These are phyloP conservation scores for Magnaporthales sp. DNA, from an alignment of 2,329 filamentous ascomycete species.

Conservation along the genomic window DNA sequence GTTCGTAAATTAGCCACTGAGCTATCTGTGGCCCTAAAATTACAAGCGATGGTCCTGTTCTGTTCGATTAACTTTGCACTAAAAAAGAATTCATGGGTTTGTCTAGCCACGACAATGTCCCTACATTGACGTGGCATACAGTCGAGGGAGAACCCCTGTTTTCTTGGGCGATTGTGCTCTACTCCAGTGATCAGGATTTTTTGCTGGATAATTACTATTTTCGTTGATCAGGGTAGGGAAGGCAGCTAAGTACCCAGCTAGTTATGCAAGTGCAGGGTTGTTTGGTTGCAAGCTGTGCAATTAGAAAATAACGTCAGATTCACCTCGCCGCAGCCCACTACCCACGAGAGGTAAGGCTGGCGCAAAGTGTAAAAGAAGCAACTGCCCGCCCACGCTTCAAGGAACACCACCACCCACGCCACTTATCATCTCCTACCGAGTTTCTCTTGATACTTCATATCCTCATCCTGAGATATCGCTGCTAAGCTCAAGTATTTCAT, in stretches of 20 bases:
- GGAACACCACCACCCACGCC: not conserved
- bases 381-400: not conserved
- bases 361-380: not conserved
- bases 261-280: too few species aligned
- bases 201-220: too few species aligned
- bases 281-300: too few species aligned
- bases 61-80: not conserved
- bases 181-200: too few species aligned
- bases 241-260: too few species aligned
- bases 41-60: not conserved
- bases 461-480: not conserved
- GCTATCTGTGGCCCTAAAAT: not conserved
- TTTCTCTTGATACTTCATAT: not conserved
- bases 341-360: not conserved
- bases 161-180: too few species aligned
- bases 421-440: not conserved
- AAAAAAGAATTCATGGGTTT: not conserved
- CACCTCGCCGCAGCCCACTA: too few species aligned
- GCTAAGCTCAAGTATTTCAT: not conserved
- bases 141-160: too few species aligned
- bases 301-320: too few species aligned
- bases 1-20: not conserved
- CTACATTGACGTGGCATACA: not conserved
- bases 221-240: too few species aligned
- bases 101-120: not conserved